Base-by-base conservation (phyloP, 1,284 basidiomycete genomes). In the Stygiomarasmius scandens region DNA sequence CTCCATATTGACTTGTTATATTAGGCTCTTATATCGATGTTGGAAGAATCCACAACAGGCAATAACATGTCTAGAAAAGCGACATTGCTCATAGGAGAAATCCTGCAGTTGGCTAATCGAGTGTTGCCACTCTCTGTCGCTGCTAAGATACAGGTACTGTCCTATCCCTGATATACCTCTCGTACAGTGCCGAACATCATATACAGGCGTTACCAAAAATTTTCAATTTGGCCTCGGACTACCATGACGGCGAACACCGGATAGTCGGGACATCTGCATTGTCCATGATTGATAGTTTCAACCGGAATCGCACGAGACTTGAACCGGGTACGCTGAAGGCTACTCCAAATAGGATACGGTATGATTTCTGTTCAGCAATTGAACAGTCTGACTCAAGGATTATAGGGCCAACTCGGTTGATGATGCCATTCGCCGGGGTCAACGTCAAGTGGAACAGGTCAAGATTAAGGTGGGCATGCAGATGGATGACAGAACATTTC, bases 401-500 rank as follows among this genome's bases (percentile, higher is more conserved):
- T 54, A 9, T 55, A 93, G 93, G 67, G 89, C 93, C 5, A 93
- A 94, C 67, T 94, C 93, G 2, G 78, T 90, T 1, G 93, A 96
- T 67, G 95, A 97, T 65, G 84, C 90, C 3, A 83, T 96, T 43
- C 86, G 91, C 34, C 84, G 94, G 38, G 91, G 92, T n/a, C 93
- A 95, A 70, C 80, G 92, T 53, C 93, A 95, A 65, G 90, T 96
- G 5, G 95, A 97, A 66, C 92, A 95, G 67, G 89, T 87, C 27
- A 95, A 92, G 69, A 81, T 96, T 49, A 93, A 93, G 64, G 82
- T 92, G 65, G 91, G 89, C 54, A 88, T 97, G 84, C 90, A 94
- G 71, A 93, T 97, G 83, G 95, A 98, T 66, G 95, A 97, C 71
- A 91, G 83, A 71, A 84, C 87, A 16, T 98, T 96, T 73, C 93